Evolutionary conservation across 2,329 filamentous ascomycete species (phyloP), one percentile per base, ranked within the genome.

Genomic region (Colletotrichum agaves): DNA sequence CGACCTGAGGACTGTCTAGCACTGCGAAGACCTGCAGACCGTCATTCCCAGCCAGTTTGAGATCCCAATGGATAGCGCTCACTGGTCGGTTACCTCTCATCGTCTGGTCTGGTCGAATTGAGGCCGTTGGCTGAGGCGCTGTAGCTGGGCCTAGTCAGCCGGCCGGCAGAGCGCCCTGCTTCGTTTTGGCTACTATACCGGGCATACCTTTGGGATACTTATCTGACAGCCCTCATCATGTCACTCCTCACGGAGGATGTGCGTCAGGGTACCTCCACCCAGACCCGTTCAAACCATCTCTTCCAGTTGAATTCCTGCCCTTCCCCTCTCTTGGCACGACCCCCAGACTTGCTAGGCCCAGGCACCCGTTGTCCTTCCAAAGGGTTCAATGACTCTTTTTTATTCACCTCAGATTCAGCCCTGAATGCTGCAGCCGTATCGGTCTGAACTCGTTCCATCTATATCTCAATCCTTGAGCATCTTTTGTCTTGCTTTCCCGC

Each of bases 301-400:
- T 41, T 52, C 15, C 53, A 53, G 53, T 55, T 33, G 39, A 13
- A 21, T 47, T 67, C 31, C 19, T 27, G 37, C 23, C n/a, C 37
- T 61, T 55, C 53, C 65, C 61, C 61, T 49, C 61, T 43, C 53
- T 35, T 27, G 5, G 27, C 17, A 37, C 5, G 35, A 37, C 12
- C 33, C 27, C 60, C 33, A 55, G 19, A 52, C 33, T n/a, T 33
- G n/a, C 17, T 41, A 37, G 33, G 19, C 39, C 61, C 5, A 67
- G 65, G 65, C 61, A 64, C 33, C 65, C 39, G 46, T 60, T 60
- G 21, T 39, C 61, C 41, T 67, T 67, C 53, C 47, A 56, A 53
- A 64, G 61, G 61, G 53, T 49, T 67, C 61, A 61, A 49, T 64
- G 65, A 67, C 65, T 68, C 65, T 65, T 65, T 64, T 47, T 55